A percentile compares a stretch with the other conserved stretches of the same genome.
These are phyloP conservation scores for Sisymbrium irio DNA, from an alignment of 345 rosid species.

Conservation along the genomic window DNA sequence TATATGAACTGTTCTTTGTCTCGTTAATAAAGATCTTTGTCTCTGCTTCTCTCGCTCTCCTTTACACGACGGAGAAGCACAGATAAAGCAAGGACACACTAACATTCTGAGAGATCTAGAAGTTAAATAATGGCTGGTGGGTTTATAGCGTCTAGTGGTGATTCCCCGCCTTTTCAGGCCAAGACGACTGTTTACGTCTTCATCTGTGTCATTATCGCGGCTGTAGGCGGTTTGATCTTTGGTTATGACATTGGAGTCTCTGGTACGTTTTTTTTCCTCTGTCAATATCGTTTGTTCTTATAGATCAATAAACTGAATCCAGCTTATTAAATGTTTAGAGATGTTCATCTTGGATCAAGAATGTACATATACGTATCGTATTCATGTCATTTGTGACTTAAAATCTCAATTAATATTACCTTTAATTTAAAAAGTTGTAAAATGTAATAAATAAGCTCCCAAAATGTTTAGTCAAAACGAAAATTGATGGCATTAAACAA, in stretches of 20 bases:
- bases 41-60: slow-evolving; percentile 18
- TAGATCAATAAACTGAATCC: background rate
- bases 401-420: too few relatives aligned
- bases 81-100: background rate
- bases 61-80: slow-evolving; percentile 5
- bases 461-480: too few relatives aligned
- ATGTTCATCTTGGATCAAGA: background rate
- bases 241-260: slow-evolving; percentile 64
- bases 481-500: background rate
- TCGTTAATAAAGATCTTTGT: slow-evolving; percentile 3
- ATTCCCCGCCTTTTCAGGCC: slow-evolving; percentile 43
- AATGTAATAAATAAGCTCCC: too few relatives aligned
- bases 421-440: too few relatives aligned
- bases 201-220: slow-evolving; percentile 43
- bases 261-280: slow-evolving; percentile 29
- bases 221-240: slow-evolving; percentile 56
- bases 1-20: background rate
- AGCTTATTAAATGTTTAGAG: background rate
- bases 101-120: background rate
- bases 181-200: slow-evolving; percentile 43
- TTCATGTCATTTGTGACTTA: too few relatives aligned
- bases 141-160: slow-evolving; percentile 5
- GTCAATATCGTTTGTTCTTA: background rate
- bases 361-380: too few relatives aligned
- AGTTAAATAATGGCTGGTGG: slow-evolving; percentile 36